Evolutionary conservation across 495 filamentous ascomycete genomes (phyloP), one percentile per base, ranked within the genome.

Genomic region (Penicillium roqueforti): DNA sequence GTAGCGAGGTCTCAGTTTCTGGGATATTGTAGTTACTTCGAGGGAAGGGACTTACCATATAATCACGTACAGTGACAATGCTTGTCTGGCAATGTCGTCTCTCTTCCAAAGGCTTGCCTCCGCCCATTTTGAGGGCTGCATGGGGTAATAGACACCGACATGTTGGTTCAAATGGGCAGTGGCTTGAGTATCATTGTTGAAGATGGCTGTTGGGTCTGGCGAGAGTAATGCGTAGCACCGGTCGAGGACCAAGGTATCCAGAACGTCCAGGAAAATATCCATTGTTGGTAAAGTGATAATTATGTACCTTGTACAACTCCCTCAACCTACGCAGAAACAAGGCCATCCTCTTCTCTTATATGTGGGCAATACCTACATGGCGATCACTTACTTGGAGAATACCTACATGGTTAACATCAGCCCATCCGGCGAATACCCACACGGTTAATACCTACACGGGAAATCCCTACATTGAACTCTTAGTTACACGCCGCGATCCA

Each of bases 221-320:
- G 85, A 69, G 11, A 82, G 28, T 5, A 63, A 69, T 45, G 88
- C 84, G 66, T 91, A 93, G 49, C 84, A 49, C 62, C 79, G 75
- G 67, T 93, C 89, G 63, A 83, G 82, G 39, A 87, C 52, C 65
- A 81, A 85, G 59, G 80, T 87, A 68, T 93, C 89, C 54, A 76
- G 74, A 62, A 87, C 58, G 64, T 91, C 87, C 55, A 93, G 80
- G 19, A 88, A 76, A 69, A 90, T 73, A 74, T 93, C 89, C 89
- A 93, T 93, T 76, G 69, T 44, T 23, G 8, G n/a, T n/a, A n/a
- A n/a, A n/a, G n/a, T n/a, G 38, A 22, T 32, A 31, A 20, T 13
- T 50, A 31, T 6, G 45, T 31, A 14, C 7, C 9, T 47, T 23
- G 46, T 13, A 23, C n/a, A 5, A 20, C 4, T 39, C 13, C 5